Evolutionary conservation across 2,329 filamentous ascomycete genomes (phyloP).

Genomic region (Aspergillus sp.): DNA sequence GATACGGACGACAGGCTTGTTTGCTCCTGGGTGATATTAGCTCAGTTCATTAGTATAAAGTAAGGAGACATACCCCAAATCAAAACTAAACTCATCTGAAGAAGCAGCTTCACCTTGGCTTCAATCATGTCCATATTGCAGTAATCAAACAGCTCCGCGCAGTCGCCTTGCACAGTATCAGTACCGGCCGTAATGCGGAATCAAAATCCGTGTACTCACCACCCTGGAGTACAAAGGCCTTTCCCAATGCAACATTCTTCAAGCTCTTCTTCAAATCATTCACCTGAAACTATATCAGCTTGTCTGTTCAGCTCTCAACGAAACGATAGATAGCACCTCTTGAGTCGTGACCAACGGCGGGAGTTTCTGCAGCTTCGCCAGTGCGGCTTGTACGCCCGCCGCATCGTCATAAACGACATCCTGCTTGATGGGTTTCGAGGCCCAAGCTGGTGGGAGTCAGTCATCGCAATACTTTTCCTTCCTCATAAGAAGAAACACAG

Average conservation of each 20-base stretch:
- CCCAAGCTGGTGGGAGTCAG: constrained; percentile 21
- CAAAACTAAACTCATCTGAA: constrained; percentile 95
- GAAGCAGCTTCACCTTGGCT: constrained; percentile 90
- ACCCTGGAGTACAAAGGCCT: constrained; percentile 91
- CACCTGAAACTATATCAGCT: constrained; percentile 52
- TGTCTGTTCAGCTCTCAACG: not conserved
- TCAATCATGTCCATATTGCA: constrained; percentile 87
- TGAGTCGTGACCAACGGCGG: constrained; percentile 51
- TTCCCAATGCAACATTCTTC: constrained; percentile 82
- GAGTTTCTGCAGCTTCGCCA: constrained; percentile 46
- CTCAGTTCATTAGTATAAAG: no score
- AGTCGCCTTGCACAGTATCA: constrained; percentile 59
- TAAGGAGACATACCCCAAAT: constrained; percentile 79
- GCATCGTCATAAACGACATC: constrained; percentile 45
- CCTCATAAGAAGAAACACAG: not conserved
- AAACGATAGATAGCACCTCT: constrained; percentile 34
- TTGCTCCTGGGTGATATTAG: constrained; percentile 47
- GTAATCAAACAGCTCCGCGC: constrained; percentile 96
- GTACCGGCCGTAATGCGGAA: not conserved
- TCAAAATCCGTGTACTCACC: constrained; percentile 49
- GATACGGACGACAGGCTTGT: constrained; percentile 85
- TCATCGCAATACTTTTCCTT: not conserved
- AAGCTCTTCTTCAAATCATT: constrained; percentile 74
- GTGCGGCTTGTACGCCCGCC: constrained; percentile 40
- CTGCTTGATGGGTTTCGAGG: constrained; percentile 28